A percentile compares a stretch with the other conserved stretches of the same genome.
These are phyloP conservation scores for Suhomyces bokatorum DNA, from an alignment of 1,139 yeast genomes.

Conservation along the genomic window DNA sequence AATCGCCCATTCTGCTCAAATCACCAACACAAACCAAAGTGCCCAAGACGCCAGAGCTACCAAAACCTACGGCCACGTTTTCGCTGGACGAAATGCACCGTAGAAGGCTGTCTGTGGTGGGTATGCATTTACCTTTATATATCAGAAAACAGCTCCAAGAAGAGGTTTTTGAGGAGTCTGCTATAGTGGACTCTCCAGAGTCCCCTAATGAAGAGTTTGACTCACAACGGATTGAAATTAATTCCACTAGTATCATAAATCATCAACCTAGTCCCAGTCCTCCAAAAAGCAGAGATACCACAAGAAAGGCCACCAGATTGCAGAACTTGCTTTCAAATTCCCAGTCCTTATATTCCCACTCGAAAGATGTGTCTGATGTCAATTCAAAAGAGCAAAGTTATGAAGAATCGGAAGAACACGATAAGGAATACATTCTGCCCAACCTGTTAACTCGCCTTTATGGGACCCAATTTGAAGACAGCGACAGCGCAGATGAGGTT, in stretches of 20 bases:
- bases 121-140: constrained; percentile 41
- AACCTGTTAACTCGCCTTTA: constrained; percentile 38
- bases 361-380: constrained; percentile 18
- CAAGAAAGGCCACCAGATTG: constrained; percentile 23
- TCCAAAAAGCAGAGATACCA: neutral
- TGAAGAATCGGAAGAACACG: constrained; percentile 21
- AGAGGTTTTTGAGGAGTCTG: constrained; percentile 6
- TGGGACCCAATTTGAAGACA: constrained; percentile 22
- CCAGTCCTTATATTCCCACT: constrained; percentile 37
- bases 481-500: constrained; percentile 22
- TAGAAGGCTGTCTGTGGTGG: constrained; percentile 40
- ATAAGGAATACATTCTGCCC: constrained; percentile 46
- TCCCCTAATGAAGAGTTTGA: neutral
- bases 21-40: neutral
- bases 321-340: constrained; percentile 41
- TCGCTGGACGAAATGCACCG: constrained; percentile 3
- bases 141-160: constrained; percentile 34
- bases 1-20: neutral
- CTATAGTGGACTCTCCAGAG: constrained; percentile 6
- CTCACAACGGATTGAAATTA: neutral
- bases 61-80: neutral
- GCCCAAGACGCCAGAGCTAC: neutral
- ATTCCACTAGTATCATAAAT: neutral
- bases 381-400: constrained; percentile 5
- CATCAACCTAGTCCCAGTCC: neutral